Evolutionary conservation across 345 rosid species (phyloP).

Genomic region (Lepidium aucheri): DNA sequence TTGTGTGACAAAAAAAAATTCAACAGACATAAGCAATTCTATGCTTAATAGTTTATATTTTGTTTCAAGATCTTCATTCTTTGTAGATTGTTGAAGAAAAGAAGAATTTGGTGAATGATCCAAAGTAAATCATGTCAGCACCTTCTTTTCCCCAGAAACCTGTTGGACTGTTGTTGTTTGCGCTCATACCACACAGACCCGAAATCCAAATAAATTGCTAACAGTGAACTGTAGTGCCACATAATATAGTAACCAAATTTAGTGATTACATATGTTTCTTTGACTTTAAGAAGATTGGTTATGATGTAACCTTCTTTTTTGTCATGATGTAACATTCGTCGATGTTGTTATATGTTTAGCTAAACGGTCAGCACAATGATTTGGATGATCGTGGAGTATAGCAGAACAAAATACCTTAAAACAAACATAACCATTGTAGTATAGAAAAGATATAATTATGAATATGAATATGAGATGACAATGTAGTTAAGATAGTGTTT

Average conservation of each 20-base stretch:
- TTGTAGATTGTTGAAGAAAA: constrained; percentile 66
- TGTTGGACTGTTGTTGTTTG: constrained; percentile 83
- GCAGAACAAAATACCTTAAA: no score
- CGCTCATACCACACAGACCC: constrained; percentile 87
- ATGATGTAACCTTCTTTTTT: constrained; percentile 83
- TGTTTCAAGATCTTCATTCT: constrained; percentile 4
- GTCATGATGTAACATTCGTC: no score
- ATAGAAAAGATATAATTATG: no score
- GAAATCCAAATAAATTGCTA: constrained; percentile 82
- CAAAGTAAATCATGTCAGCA: constrained; percentile 71
- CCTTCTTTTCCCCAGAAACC: constrained; percentile 80
- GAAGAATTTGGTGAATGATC: constrained; percentile 52
- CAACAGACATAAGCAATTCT: no score
- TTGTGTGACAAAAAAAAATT: no score
- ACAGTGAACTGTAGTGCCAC: constrained; percentile 95
- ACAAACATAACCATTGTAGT: no score
- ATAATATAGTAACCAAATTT: constrained; percentile 75
- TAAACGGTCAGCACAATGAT: no score
- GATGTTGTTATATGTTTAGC: no score
- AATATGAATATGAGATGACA: no score
- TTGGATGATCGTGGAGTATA: no score
- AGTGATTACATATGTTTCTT: constrained; percentile 71
- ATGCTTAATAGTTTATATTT: no score
- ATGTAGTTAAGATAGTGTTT: no score
- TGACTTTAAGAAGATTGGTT: constrained; percentile 56